Conservation (phyloP, 208 protist species). For the Trypanosoma avium region DNA sequence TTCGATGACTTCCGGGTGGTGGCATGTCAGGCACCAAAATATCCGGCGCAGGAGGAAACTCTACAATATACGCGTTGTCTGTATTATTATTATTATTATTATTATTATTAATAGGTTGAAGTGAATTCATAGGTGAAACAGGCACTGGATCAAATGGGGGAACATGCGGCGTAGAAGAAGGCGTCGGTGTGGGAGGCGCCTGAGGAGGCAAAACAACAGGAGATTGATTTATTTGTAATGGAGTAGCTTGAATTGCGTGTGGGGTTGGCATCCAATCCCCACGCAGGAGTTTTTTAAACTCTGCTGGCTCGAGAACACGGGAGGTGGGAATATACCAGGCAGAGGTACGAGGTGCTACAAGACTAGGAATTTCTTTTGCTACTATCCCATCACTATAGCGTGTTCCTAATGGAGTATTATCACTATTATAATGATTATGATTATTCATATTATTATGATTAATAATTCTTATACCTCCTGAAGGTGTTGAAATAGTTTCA, state of each 20-base stretch:
- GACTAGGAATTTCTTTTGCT: too few species aligned
- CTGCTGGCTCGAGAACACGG: constrained; percentile 29
- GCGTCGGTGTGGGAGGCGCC: not conserved
- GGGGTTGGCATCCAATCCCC: constrained; percentile 35
- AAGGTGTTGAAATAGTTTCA: too few species aligned
- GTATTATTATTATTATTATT: too few species aligned
- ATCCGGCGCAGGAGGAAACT: constrained; percentile 66
- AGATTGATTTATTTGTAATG: not conserved
- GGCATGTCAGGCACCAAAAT: constrained; percentile 54
- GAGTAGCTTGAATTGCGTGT: not conserved
- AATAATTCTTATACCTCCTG: too few species aligned
- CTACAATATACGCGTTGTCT: constrained; percentile 43
- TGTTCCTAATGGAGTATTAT: too few species aligned
- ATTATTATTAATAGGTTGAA: too few species aligned
- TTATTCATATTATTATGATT: too few species aligned
- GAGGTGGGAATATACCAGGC: constrained; percentile 32
- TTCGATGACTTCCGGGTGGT: constrained; percentile 22
- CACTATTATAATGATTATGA: too few species aligned
- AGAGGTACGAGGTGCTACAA: not conserved
- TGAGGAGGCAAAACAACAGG: not conserved
- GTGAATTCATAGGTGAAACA: too few species aligned
- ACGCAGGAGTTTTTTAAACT: constrained; percentile 76
- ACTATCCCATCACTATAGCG: too few species aligned
- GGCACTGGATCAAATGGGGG: not conserved
- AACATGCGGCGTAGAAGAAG: not conserved